Conservation (phyloP, 1,284 basidiomycete genomes). For the Ceratobasidium sp. region DNA sequence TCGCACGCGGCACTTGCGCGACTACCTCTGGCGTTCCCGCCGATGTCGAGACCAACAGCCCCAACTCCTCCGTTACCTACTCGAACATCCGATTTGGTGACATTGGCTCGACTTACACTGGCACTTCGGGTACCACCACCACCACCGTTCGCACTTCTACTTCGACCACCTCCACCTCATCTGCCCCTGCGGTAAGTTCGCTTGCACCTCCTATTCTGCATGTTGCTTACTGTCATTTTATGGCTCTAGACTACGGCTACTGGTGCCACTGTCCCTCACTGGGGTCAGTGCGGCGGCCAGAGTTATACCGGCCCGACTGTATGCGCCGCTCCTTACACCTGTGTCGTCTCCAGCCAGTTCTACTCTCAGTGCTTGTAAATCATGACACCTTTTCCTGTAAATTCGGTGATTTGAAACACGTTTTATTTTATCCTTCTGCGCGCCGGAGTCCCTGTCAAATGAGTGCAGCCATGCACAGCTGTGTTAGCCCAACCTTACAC, state of each 20-base stretch:
- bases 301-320: conserved; percentile 40
- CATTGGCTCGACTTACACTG: conserved; percentile 40
- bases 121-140: conserved; percentile 10
- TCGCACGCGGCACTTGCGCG: conserved; percentile 38
- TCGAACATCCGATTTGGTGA: conserved; percentile 41
- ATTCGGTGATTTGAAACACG: neutral
- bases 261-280: conserved; percentile 12
- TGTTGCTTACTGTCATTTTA: neutral
- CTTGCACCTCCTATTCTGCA: neutral
- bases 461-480: neutral
- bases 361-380: conserved; percentile 40
- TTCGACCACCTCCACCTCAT: neutral
- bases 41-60: conserved; percentile 42
- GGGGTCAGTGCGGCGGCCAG: conserved; percentile 32
- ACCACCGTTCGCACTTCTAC: neutral
- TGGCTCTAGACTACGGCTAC: neutral
- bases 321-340: conserved; percentile 36
- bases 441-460: neutral
- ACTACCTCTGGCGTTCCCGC: conserved; percentile 38
- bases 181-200: conserved; percentile 8
- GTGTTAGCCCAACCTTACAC: neutral
- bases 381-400: neutral
- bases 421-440: conserved; percentile 10
- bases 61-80: conserved; percentile 48
- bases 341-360: conserved; percentile 33